Conservation (phyloP, 1,284 basidiomycete genomes). For the Ganoderma sinense region DNA sequence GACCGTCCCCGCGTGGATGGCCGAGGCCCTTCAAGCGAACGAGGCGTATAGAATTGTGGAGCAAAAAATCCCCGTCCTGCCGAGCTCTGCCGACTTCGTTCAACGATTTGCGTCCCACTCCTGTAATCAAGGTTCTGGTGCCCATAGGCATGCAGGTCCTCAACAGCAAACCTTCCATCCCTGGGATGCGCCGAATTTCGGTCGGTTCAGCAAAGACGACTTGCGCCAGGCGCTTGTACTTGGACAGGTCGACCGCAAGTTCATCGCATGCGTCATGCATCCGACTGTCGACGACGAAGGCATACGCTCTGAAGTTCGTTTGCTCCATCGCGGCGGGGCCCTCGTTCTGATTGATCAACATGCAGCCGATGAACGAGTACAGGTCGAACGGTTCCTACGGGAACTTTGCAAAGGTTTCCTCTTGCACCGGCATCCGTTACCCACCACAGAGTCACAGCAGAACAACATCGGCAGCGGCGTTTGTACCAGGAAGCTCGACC, state of each 20-base stretch:
- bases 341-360: slow-evolving; percentile 94
- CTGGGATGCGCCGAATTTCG: slow-evolving; percentile 31
- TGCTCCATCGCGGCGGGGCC: slow-evolving; percentile 23
- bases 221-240: slow-evolving; percentile 67
- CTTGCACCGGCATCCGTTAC: not conserved
- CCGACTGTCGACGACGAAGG: not conserved
- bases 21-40: slow-evolving; percentile 61
- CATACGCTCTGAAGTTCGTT: not conserved
- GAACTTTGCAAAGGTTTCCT: slow-evolving; percentile 73
- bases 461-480: slow-evolving; percentile 39
- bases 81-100: slow-evolving; percentile 32
- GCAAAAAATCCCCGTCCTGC: slow-evolving; percentile 52
- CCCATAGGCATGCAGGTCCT: not conserved
- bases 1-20: slow-evolving; percentile 61
- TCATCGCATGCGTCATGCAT: slow-evolving; percentile 75
- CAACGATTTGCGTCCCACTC: slow-evolving; percentile 3
- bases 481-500: slow-evolving; percentile 53
- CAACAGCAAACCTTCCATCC: not conserved
- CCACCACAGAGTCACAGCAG: slow-evolving; percentile 16
- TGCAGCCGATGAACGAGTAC: slow-evolving; percentile 92
- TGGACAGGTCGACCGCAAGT: slow-evolving; percentile 90
- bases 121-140: not conserved
- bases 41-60: slow-evolving; percentile 54
- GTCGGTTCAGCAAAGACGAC: slow-evolving; percentile 58
- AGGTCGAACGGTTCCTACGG: slow-evolving; percentile 85